Percentiles rank a stretch among this genome's conserved stretches.
These are phyloP conservation scores for Tetracentron sinense DNA, from an alignment of 164 flowering plant species.

Conservation along the genomic window DNA sequence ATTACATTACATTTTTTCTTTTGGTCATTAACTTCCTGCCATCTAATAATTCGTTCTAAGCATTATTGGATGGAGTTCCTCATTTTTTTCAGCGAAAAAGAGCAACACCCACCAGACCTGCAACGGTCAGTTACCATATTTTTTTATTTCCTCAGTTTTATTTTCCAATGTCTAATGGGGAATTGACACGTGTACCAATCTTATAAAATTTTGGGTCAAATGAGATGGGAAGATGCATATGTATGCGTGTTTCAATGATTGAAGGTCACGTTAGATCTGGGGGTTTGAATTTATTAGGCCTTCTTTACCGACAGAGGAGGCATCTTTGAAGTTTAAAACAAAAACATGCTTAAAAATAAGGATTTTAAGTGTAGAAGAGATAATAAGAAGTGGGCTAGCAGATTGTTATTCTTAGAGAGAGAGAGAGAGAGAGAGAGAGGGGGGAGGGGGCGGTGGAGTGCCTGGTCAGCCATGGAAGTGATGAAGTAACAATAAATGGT, in stretches of 20 bases:
- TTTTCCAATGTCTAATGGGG: background rate
- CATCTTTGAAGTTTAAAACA: background rate
- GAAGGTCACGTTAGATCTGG: background rate
- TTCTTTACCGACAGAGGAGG: background rate
- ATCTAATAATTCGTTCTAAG: background rate
- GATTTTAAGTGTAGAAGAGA: background rate
- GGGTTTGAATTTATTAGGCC: constrained; percentile 9
- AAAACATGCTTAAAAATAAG: background rate
- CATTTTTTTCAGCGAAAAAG: background rate
- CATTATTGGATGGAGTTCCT: background rate
- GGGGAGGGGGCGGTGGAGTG: constrained; percentile 2
- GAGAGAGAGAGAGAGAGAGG: background rate
- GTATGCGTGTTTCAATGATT: background rate
- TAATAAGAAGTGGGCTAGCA: background rate
- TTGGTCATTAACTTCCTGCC: background rate
- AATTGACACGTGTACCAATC: background rate
- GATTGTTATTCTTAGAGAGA: background rate
- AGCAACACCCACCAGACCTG: background rate
- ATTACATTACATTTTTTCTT: too few species aligned
- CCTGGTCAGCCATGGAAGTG: constrained; percentile 5
- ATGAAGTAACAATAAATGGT: background rate
- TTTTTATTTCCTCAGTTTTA: background rate
- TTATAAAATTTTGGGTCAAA: background rate
- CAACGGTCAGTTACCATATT: background rate
- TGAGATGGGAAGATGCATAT: background rate